Percentiles rank a stretch among this genome's conserved stretches.
Conservation (phyloP, 805 yeast species). For the Priceomyces melissophilus region DNA sequence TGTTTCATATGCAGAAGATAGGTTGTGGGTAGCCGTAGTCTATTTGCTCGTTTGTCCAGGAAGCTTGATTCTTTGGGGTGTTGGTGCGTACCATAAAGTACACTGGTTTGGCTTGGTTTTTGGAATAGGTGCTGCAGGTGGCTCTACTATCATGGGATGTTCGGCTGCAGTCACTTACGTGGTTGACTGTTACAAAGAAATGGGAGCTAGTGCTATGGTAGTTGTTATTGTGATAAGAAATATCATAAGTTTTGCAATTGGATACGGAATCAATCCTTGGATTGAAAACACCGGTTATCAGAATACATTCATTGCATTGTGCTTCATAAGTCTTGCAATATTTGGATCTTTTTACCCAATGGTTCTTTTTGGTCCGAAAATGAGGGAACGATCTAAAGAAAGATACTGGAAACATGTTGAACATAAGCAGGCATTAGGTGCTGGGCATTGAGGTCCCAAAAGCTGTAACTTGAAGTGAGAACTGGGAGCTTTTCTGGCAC, state of each 20-base stretch:
- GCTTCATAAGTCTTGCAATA: slow-evolving; percentile 47
- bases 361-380: slow-evolving; percentile 31
- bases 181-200: slow-evolving; percentile 26
- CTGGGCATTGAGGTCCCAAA: no score
- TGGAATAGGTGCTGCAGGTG: slow-evolving; percentile 57
- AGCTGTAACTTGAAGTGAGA: no score
- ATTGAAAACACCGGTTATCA: slow-evolving; percentile 49
- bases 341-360: slow-evolving; percentile 44
- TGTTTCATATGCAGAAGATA: slow-evolving; percentile 52
- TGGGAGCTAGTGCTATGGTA: slow-evolving; percentile 33
- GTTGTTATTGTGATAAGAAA: slow-evolving; percentile 56
- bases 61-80: slow-evolving; percentile 60
- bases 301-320: slow-evolving; percentile 55
- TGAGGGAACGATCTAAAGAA: slow-evolving; percentile 31
- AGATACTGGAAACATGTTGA: slow-evolving; percentile 33
- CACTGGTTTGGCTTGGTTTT: slow-evolving; percentile 50
- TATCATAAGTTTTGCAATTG: slow-evolving; percentile 56
- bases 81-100: slow-evolving; percentile 53
- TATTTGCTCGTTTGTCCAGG: slow-evolving; percentile 51
- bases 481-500: no score
- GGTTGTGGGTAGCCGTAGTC: slow-evolving; percentile 49
- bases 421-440: slow-evolving; percentile 1
- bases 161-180: slow-evolving; percentile 42
- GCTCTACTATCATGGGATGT: slow-evolving; percentile 51
- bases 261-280: slow-evolving; percentile 62